phyloP scores from a whole-genome alignment of 257 asterid genomes.

The Knoxia roxburghii region DNA sequence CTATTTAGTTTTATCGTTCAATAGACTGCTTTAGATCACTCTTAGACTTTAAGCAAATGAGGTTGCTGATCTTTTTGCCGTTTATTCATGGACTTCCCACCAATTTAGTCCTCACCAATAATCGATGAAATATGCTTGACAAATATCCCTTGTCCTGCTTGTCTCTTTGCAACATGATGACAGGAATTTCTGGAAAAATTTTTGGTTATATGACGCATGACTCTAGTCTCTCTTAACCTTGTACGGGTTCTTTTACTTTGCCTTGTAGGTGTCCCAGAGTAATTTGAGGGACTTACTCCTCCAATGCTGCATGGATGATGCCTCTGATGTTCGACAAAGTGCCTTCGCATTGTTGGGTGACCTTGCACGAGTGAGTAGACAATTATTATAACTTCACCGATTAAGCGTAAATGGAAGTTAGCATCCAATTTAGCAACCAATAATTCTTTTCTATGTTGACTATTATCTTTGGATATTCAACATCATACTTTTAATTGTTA shows the following conservation, averaged over 20 bases:
- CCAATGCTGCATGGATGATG: slow-evolving; percentile 95
- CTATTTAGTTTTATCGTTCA: too few species aligned
- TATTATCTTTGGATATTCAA: background rate
- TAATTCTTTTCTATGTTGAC: background rate
- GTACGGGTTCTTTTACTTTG: slow-evolving; percentile 8
- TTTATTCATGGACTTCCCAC: background rate
- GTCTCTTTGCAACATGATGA: background rate
- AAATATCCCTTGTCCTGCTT: too few species aligned
- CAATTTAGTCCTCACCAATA: background rate
- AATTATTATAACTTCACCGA: background rate
- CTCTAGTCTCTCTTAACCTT: background rate
- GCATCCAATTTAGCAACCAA: background rate
- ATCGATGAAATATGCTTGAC: background rate
- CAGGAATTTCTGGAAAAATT: background rate
- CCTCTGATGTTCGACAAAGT: slow-evolving; percentile 89
- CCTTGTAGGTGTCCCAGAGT: slow-evolving; percentile 70
- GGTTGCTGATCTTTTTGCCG: background rate
- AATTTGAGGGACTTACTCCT: slow-evolving; percentile 85
- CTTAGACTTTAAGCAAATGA: background rate
- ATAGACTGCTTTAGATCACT: background rate
- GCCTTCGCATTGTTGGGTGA: slow-evolving; percentile 99
- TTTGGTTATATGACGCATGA: background rate
- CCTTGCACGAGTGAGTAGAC: slow-evolving; percentile 77
- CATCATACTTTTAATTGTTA: background rate
- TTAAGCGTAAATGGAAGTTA: background rate